Conservation (phyloP, 352 stramenopile species). For the Pythium pyrilobum region DNA sequence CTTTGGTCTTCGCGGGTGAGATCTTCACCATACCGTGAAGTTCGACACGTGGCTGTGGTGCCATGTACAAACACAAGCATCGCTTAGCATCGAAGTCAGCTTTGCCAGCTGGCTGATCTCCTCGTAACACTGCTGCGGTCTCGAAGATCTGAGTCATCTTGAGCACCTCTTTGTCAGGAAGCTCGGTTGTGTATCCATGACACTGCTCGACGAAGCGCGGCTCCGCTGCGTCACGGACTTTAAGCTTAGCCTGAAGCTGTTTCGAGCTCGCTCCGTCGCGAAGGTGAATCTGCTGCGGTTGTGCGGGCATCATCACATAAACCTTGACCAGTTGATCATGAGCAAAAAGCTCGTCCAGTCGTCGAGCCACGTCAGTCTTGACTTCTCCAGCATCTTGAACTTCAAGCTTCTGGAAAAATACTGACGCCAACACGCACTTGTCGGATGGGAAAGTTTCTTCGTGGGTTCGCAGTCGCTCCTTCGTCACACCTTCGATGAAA, state of each 20-base stretch:
- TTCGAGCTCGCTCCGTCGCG: conserved; percentile 39
- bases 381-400: conserved; percentile 14
- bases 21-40: conserved; percentile 35
- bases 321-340: conserved; percentile 43
- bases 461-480: conserved; percentile 30
- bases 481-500: conserved; percentile 22
- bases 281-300: conserved; percentile 27
- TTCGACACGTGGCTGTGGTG: conserved; percentile 33
- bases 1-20: conserved; percentile 6
- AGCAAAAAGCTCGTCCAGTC: conserved; percentile 33
- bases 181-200: conserved; percentile 34
- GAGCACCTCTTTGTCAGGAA: conserved; percentile 25
- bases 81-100: conserved; percentile 27
- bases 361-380: conserved; percentile 11
- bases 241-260: conserved; percentile 25
- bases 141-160: conserved; percentile 32
- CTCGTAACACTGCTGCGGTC: conserved; percentile 8
- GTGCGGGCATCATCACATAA: conserved; percentile 36
- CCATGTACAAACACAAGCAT: conserved; percentile 45
- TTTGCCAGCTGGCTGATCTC: not conserved
- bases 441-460: conserved; percentile 39
- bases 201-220: conserved; percentile 57
- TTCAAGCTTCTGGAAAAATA: conserved; percentile 23
- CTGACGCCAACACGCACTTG: conserved; percentile 29
- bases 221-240: conserved; percentile 23